Evolutionary conservation across 23 red algal species (phyloP).

Genomic region (Gracilariopsis chorda): DNA sequence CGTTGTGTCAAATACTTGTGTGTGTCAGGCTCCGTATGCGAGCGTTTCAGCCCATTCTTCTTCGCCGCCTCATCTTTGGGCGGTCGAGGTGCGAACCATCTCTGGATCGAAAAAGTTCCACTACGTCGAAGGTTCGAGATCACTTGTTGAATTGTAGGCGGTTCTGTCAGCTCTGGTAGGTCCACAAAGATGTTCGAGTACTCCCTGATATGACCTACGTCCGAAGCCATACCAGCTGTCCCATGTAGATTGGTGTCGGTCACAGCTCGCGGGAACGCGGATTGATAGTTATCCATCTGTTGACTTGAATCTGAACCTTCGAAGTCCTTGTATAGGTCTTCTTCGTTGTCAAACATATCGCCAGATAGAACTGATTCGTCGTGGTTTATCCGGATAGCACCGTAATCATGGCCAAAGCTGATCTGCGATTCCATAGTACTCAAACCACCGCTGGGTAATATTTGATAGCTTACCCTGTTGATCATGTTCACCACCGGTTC

Average conservation of each 20-base stretch:
- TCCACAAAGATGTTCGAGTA: slow-evolving; percentile 33
- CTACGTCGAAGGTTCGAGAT: slow-evolving; percentile 22
- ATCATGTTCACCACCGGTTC: slow-evolving; percentile 81
- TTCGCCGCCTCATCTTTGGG: background rate
- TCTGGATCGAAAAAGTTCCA: slow-evolving; percentile 41
- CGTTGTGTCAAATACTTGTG: slow-evolving; percentile 2
- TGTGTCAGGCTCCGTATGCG: slow-evolving; percentile 48
- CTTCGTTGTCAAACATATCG: slow-evolving; percentile 1
- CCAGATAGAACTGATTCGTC: slow-evolving; percentile 9
- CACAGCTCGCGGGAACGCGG: background rate
- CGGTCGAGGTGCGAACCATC: slow-evolving; percentile 12
- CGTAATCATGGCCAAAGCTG: slow-evolving; percentile 36
- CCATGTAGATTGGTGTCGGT: background rate
- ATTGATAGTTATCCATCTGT: background rate
- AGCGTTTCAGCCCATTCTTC: slow-evolving; percentile 8
- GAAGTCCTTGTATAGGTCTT: slow-evolving; percentile 11
- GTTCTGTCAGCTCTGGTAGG: slow-evolving; percentile 7
- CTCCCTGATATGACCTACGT: background rate
- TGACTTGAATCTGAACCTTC: background rate
- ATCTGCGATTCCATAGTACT: slow-evolving; percentile 43
- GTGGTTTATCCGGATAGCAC: background rate
- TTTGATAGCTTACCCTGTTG: slow-evolving; percentile 61
- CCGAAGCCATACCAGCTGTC: background rate
- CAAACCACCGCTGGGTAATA: slow-evolving; percentile 65
- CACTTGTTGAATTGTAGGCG: slow-evolving; percentile 24